Evolutionary conservation across 306 rosid genomes (phyloP).

Genomic region (Cucumis hystrix): DNA sequence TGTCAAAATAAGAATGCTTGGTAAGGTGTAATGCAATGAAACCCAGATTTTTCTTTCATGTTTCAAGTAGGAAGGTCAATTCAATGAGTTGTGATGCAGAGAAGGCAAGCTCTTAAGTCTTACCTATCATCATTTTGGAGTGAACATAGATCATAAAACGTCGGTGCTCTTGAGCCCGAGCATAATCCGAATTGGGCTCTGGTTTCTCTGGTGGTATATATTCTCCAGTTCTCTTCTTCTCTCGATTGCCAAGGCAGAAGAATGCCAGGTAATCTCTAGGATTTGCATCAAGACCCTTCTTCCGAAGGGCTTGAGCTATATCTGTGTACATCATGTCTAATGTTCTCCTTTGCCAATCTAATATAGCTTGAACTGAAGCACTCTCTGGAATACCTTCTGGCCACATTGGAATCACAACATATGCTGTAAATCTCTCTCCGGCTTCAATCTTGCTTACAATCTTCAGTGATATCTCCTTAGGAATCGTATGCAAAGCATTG

Average conservation of each 20-base stretch:
- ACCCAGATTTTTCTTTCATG: background rate
- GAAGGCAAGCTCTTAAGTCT: background rate
- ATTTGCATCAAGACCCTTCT: conserved; percentile 25
- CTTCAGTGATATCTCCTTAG: conserved; percentile 65
- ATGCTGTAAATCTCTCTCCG: conserved; percentile 50
- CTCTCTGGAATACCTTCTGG: conserved; percentile 88
- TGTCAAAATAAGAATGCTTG: background rate
- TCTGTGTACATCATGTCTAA: conserved; percentile 84
- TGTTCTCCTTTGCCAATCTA: conserved; percentile 81
- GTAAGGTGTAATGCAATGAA: background rate
- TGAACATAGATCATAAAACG: conserved; percentile 96
- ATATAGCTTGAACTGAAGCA: conserved; percentile 64
- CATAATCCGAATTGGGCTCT: conserved; percentile 42
- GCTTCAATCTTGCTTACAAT: conserved; percentile 84
- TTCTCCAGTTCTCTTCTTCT: conserved; percentile 16
- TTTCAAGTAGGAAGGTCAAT: background rate
- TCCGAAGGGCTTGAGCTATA: conserved; percentile 39
- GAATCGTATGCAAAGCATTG: conserved; percentile 65
- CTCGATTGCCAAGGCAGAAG: conserved; percentile 77
- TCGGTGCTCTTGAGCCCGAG: conserved; percentile 40
- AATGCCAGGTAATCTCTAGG: conserved; percentile 57
- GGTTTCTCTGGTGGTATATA: conserved; percentile 42
- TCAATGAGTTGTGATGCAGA: background rate
- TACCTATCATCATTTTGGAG: conserved; percentile 97
- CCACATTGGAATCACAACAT: conserved; percentile 87